Conservation (phyloP, 106 monocot species). For the Acorus calamus region DNA sequence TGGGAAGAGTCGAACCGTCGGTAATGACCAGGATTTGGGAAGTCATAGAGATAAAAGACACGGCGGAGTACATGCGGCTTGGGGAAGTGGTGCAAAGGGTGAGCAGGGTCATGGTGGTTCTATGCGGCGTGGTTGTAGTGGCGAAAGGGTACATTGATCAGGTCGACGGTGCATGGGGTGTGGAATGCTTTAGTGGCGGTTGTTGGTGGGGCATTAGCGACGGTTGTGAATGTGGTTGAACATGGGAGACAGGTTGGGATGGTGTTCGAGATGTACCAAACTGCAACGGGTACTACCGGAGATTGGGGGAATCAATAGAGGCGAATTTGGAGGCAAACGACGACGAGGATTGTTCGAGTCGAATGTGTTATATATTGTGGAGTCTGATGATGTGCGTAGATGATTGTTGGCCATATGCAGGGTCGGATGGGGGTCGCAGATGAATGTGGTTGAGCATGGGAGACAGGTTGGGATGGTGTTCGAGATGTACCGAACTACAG, state of each 20-base stretch:
- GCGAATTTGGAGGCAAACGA: slow-evolving; percentile 7
- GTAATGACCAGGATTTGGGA: background rate
- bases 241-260: slow-evolving; percentile 33
- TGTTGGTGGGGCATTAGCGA: slow-evolving; percentile 2
- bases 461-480: slow-evolving; percentile 37
- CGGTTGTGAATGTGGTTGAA: slow-evolving; percentile 17
- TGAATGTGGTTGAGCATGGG: slow-evolving; percentile 26
- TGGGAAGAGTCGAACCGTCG: background rate
- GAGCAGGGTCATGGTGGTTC: background rate
- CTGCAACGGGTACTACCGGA: slow-evolving; percentile 23
- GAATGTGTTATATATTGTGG: no score
- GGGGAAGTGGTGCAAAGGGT: background rate
- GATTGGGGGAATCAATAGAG: slow-evolving; percentile 27
- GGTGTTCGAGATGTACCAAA: slow-evolving; percentile 35
- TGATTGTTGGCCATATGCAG: no score
- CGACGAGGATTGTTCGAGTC: background rate
- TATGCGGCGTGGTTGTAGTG: background rate
- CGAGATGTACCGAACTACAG: slow-evolving; percentile 28
- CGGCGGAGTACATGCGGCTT: background rate
- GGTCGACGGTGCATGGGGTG: background rate
- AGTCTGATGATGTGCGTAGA: background rate
- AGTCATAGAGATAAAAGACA: background rate
- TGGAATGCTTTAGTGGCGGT: background rate
- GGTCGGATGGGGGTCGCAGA: background rate
- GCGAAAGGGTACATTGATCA: background rate